Percentiles rank a stretch among this genome's conserved stretches.
Evolutionary conservation across 2,329 filamentous ascomycete genomes (phyloP).

Genomic region (Nakataea oryzae): DNA sequence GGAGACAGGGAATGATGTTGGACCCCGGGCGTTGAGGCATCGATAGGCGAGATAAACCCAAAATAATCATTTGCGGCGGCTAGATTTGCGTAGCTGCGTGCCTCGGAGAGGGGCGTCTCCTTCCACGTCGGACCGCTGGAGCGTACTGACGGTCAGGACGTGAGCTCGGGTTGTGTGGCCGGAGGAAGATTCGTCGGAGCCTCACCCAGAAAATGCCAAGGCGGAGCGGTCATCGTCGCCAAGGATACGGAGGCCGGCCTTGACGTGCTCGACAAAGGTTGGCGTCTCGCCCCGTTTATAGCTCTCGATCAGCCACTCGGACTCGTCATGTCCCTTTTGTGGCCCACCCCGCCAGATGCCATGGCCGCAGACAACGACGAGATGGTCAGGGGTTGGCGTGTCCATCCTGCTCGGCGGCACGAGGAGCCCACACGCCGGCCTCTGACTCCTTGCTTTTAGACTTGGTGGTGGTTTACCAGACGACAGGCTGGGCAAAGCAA

Average conservation of each 20-base stretch:
- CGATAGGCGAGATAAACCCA: slow-evolving; percentile 18
- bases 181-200: neutral
- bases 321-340: slow-evolving; percentile 38
- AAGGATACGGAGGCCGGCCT: slow-evolving; percentile 48
- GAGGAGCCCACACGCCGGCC: too few species aligned
- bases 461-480: neutral
- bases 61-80: slow-evolving; percentile 36
- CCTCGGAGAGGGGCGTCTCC: slow-evolving; percentile 48
- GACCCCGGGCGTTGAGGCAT: neutral
- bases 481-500: neutral
- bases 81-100: slow-evolving; percentile 49
- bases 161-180: neutral
- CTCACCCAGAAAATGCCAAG: slow-evolving; percentile 63
- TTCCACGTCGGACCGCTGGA: slow-evolving; percentile 51
- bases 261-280: slow-evolving; percentile 70
- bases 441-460: neutral
- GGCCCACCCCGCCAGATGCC: slow-evolving; percentile 61
- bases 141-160: neutral
- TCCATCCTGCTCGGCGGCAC: neutral
- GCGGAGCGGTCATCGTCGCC: slow-evolving; percentile 33
- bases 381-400: slow-evolving; percentile 28
- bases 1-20: slow-evolving; percentile 16
- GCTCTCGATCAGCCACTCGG: slow-evolving; percentile 62
- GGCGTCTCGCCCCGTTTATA: slow-evolving; percentile 72
- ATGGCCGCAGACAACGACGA: slow-evolving; percentile 78